Conservation (phyloP, 225 moss, liverwort and hornwort genomes). For the Polytrichum commune region DNA sequence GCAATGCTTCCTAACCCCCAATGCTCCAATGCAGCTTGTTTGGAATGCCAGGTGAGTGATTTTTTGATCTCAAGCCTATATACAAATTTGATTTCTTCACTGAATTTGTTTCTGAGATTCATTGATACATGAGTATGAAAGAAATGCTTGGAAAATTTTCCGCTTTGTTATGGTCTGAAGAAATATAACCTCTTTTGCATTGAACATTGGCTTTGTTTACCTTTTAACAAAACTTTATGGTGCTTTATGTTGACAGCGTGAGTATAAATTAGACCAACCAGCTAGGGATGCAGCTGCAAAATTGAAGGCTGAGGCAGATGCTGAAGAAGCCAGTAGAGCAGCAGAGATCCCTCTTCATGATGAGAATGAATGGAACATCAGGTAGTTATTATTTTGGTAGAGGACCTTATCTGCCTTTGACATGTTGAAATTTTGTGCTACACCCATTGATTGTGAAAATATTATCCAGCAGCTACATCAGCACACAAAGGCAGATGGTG, state of each 20-base stretch:
- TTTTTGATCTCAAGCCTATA: not conserved
- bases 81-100: too few relatives aligned
- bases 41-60: slow-evolving; percentile 66
- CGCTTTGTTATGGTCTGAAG: too few relatives aligned
- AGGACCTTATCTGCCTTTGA: not conserved
- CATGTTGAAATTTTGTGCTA: too few relatives aligned
- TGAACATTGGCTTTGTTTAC: too few relatives aligned
- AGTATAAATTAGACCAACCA: slow-evolving; percentile 71
- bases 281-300: slow-evolving; percentile 79
- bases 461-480: too few relatives aligned
- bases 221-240: too few relatives aligned
- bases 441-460: too few relatives aligned
- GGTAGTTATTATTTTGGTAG: slow-evolving; percentile 23
- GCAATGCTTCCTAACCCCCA: slow-evolving; percentile 92
- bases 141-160: too few relatives aligned
- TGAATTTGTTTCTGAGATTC: too few relatives aligned
- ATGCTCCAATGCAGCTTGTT: slow-evolving; percentile 82
- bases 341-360: slow-evolving; percentile 77
- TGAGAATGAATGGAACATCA: slow-evolving; percentile 95
- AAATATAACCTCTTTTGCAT: too few relatives aligned
- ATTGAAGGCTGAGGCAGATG: slow-evolving; percentile 60
- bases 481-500: too few relatives aligned
- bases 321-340: slow-evolving; percentile 67
- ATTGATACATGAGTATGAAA: too few relatives aligned
- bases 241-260: slow-evolving; percentile 44